A percentile compares a stretch with the other conserved stretches of the same genome.
Conservation (phyloP, 257 asterid genomes). For the Craterostigma plantagineum region DNA sequence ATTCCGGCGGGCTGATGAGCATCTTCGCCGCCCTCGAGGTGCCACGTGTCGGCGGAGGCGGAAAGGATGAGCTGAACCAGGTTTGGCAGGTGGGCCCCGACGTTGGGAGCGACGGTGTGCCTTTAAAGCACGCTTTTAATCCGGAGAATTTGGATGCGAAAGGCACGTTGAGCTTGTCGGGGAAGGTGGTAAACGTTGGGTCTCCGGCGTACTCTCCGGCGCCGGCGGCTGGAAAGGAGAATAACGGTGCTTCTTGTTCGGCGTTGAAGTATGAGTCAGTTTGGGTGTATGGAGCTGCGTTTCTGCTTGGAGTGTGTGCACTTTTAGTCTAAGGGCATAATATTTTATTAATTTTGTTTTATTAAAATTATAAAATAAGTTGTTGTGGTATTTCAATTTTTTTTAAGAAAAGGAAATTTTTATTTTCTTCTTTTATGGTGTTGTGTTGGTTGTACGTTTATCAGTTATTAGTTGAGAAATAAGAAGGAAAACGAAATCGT, state of each 20-base stretch:
- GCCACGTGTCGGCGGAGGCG: constrained; percentile 15
- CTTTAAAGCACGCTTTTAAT: constrained; percentile 23
- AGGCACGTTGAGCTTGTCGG: constrained; percentile 17
- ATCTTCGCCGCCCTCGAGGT: constrained; percentile 46
- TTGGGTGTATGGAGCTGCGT: background rate
- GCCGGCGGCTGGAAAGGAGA: background rate
- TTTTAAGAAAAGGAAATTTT: too few species aligned
- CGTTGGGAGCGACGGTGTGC: constrained; percentile 20
- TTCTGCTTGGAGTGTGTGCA: background rate
- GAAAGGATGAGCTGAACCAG: constrained; percentile 30
- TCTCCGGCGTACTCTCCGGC: constrained; percentile 12
- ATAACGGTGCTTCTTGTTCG: too few species aligned
- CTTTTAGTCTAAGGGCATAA: too few species aligned
- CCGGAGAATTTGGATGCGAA: constrained; percentile 26
- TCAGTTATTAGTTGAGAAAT: too few species aligned
- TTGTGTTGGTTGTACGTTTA: too few species aligned
- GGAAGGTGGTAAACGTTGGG: background rate
- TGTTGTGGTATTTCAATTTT: too few species aligned
- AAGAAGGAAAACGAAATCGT: too few species aligned
- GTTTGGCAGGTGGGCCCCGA: constrained; percentile 61
- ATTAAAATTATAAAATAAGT: too few species aligned
- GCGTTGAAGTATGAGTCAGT: background rate
- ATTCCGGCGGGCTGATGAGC: constrained; percentile 18
- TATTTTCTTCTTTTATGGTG: too few species aligned
- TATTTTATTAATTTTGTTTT: too few species aligned